Percentiles rank a stretch among this genome's conserved stretches.
These are phyloP conservation scores for Eustoma russellianum DNA, from an alignment of 257 asterid species.

Conservation along the genomic window DNA sequence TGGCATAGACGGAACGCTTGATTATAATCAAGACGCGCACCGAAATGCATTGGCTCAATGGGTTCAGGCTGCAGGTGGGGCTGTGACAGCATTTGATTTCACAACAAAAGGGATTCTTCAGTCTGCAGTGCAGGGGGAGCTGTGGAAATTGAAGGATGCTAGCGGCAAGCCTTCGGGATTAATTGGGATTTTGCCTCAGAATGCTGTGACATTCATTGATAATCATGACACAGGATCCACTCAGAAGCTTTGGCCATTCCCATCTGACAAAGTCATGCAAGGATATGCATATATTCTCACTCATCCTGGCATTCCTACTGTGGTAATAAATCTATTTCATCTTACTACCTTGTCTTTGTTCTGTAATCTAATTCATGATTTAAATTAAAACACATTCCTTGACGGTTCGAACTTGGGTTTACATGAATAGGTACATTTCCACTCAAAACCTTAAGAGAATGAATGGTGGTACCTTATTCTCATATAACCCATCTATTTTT, in stretches of 20 bases:
- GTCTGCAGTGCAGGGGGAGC: conserved; percentile 62
- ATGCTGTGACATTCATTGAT: conserved; percentile 75
- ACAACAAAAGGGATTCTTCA: conserved; percentile 74
- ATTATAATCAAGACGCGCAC: conserved; percentile 42
- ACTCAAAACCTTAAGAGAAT: too few relatives aligned
- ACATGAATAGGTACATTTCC: too few relatives aligned
- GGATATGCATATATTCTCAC: conserved; percentile 91
- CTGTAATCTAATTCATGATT: too few relatives aligned
- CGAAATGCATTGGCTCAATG: conserved; percentile 45
- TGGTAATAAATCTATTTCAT: conserved; percentile 23
- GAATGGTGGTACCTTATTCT: too few relatives aligned
- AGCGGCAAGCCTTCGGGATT: conserved; percentile 68
- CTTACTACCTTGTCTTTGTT: too few relatives aligned
- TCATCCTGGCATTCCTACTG: conserved; percentile 72
- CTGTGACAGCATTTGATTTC: conserved; percentile 60
- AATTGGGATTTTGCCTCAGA: conserved; percentile 55
- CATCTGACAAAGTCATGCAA: conserved; percentile 51
- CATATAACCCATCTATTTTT: too few relatives aligned
- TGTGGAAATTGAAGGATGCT: conserved; percentile 59
- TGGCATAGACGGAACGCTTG: conserved; percentile 33
- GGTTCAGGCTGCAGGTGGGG: conserved; percentile 33
- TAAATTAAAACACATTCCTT: too few relatives aligned
- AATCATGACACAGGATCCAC: conserved; percentile 85
- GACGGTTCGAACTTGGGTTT: too few relatives aligned
- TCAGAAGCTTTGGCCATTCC: conserved; percentile 66